phyloP scores from a whole-genome alignment of 2,329 filamentous ascomycete genomes.

The Graphiopsis chlorocephala region DNA sequence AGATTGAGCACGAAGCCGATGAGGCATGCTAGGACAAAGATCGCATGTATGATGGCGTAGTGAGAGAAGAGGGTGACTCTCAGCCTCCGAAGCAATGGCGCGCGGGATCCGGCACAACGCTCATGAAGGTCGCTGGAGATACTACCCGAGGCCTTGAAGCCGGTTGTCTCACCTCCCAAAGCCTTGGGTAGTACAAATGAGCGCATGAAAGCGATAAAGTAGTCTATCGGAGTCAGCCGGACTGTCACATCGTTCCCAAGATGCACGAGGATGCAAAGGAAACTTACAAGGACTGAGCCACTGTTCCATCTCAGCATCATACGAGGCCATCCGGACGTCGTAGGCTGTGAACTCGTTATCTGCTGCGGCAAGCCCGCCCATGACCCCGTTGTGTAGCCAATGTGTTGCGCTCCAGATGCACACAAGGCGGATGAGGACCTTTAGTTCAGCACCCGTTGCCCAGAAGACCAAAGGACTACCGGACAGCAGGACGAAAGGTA shows the following conservation, averaged over 20 bases:
- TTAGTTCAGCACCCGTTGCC: constrained; percentile 36
- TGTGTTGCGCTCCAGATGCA: constrained; percentile 17
- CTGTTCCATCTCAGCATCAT: constrained; percentile 49
- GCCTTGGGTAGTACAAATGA: constrained; percentile 23
- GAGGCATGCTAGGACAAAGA: constrained; percentile 51
- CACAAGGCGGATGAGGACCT: constrained; percentile 17
- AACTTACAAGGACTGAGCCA: constrained; percentile 17
- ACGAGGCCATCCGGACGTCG: constrained; percentile 63
- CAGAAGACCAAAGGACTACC: constrained; percentile 59
- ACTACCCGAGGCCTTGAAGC: constrained; percentile 61
- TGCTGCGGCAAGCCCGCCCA: constrained; percentile 12
- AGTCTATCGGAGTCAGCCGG: constrained; percentile 4
- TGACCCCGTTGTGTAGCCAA: constrained; percentile 18
- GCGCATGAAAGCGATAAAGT: constrained; percentile 15
- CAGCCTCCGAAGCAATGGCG: constrained; percentile 51
- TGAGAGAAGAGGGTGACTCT: constrained; percentile 47
- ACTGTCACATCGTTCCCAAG: not conserved
- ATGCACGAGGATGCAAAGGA: not conserved
- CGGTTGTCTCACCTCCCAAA: constrained; percentile 54
- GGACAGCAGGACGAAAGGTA: constrained; percentile 58
- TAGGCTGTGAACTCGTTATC: constrained; percentile 40
- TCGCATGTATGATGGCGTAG: constrained; percentile 52
- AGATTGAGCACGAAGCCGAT: constrained; percentile 39
- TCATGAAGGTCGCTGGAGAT: constrained; percentile 57
- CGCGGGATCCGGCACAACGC: constrained; percentile 46